Evolutionary conservation across 176 grass and related monocot species (phyloP).

Genomic region (Poa annua): DNA sequence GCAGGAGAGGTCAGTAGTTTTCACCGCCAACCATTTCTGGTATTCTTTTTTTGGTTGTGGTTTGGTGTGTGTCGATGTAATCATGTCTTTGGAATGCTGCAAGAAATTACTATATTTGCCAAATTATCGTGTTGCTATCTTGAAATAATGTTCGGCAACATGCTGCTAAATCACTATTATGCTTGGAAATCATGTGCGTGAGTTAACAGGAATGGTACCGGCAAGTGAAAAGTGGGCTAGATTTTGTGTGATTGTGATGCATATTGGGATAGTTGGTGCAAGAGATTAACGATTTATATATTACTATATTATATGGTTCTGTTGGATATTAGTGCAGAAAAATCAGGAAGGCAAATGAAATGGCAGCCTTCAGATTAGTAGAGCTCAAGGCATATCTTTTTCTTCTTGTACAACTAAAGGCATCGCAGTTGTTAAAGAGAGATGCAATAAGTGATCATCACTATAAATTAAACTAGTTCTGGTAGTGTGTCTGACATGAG

Average conservation of each 20-base stretch:
- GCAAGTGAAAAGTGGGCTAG: too few relatives aligned
- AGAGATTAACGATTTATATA: background rate
- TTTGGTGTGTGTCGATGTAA: background rate
- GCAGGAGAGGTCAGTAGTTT: background rate
- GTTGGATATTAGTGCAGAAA: background rate
- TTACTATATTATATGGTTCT: background rate
- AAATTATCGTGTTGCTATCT: conserved; percentile 29
- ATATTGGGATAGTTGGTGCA: background rate
- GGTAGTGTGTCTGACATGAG: conserved; percentile 37
- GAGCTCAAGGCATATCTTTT: too few relatives aligned
- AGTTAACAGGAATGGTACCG: background rate
- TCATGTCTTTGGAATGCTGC: background rate
- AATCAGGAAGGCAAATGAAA: background rate
- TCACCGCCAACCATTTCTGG: conserved; percentile 12
- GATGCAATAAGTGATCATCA: background rate
- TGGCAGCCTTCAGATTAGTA: background rate
- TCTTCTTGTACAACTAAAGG: too few relatives aligned
- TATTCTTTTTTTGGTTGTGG: conserved; percentile 32
- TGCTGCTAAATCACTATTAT: background rate
- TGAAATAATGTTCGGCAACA: conserved; percentile 41
- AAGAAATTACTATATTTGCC: background rate
- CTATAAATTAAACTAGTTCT: conserved; percentile 9
- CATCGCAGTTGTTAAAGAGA: background rate
- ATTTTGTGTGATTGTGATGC: background rate
- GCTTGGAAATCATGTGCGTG: conserved; percentile 5